phyloP scores from a whole-genome alignment of 257 asterid species.

The Mitragyna speciosa region DNA sequence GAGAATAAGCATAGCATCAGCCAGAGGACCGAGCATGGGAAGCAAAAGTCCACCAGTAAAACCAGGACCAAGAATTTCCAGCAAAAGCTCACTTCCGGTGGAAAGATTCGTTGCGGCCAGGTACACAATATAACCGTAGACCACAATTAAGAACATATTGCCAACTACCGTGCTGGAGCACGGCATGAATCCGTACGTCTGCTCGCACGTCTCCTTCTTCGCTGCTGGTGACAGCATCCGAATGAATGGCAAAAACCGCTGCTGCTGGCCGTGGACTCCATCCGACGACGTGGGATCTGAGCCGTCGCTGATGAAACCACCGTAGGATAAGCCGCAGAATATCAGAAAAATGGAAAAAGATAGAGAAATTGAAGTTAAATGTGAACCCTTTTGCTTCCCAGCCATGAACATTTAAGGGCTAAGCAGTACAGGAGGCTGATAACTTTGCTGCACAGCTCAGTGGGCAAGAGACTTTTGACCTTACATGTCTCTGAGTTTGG shows the following conservation, averaged over 20 bases:
- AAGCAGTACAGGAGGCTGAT: too few species aligned
- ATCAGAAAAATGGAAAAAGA: conserved; percentile 33
- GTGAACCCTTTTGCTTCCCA: neutral
- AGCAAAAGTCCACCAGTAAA: conserved; percentile 79
- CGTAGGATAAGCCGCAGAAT: conserved; percentile 43
- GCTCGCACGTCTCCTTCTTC: conserved; percentile 66
- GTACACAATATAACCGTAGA: conserved; percentile 81
- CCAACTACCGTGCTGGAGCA: conserved; percentile 73
- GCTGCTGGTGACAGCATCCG: conserved; percentile 37
- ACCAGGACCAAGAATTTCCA: conserved; percentile 89
- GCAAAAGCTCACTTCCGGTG: conserved; percentile 79
- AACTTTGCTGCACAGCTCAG: too few species aligned
- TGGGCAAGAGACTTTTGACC: too few species aligned
- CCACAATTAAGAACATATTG: conserved; percentile 60
- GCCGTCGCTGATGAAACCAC: conserved; percentile 45
- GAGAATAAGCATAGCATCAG: conserved; percentile 88
- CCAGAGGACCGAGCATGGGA: conserved; percentile 94
- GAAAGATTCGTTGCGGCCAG: conserved; percentile 76
- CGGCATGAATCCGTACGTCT: conserved; percentile 85
- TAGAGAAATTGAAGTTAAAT: conserved; percentile 9
- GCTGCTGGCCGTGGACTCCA: conserved; percentile 24
- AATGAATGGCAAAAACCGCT: conserved; percentile 28
- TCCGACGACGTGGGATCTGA: conserved; percentile 47
- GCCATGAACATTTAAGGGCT: too few species aligned
- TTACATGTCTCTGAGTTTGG: too few species aligned